These are phyloP conservation scores for Penicillium capsulatum DNA, from an alignment of 2,329 filamentous ascomycete genomes.

Conservation along the genomic window DNA sequence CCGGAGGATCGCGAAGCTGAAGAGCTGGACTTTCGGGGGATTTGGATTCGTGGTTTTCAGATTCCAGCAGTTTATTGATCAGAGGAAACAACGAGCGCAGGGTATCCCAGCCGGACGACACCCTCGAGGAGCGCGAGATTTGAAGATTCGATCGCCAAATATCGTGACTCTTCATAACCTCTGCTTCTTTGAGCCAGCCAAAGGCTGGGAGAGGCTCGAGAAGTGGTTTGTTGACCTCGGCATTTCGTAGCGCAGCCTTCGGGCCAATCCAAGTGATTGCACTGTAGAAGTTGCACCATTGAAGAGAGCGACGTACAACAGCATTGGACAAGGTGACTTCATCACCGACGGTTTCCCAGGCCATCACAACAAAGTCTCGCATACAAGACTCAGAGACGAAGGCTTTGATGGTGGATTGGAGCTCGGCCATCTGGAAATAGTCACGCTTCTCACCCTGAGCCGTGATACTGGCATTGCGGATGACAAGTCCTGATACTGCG, in stretches of 20 bases:
- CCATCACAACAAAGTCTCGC: conserved; percentile 41
- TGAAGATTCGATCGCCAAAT: conserved; percentile 37
- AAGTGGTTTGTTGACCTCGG: conserved; percentile 28
- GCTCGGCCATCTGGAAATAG: conserved; percentile 43
- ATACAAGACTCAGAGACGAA: conserved; percentile 46
- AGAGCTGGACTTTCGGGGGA: conserved; percentile 5
- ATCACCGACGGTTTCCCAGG: conserved; percentile 47
- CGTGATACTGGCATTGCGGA: conserved; percentile 42
- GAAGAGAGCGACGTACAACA: conserved; percentile 41
- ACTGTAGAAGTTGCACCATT: conserved; percentile 48
- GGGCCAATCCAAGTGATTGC: conserved; percentile 44
- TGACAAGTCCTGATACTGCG: conserved; percentile 38
- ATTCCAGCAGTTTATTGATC: conserved; percentile 25
- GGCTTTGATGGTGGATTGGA: conserved; percentile 43
- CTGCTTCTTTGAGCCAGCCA: conserved; percentile 45
- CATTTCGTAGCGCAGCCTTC: conserved; percentile 35
- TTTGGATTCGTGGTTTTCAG: conserved; percentile 16
- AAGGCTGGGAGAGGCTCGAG: conserved; percentile 45
- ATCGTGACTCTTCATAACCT: conserved; percentile 44
- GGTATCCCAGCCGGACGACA: conserved; percentile 24
- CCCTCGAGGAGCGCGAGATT: conserved; percentile 17
- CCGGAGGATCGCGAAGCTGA: conserved; percentile 28
- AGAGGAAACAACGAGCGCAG: conserved; percentile 27
- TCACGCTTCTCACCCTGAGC: conserved; percentile 42
- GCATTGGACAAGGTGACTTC: conserved; percentile 38